Conservation (phyloP, 2,329 filamentous ascomycete species). For the Chaetomiaceae sp. region DNA sequence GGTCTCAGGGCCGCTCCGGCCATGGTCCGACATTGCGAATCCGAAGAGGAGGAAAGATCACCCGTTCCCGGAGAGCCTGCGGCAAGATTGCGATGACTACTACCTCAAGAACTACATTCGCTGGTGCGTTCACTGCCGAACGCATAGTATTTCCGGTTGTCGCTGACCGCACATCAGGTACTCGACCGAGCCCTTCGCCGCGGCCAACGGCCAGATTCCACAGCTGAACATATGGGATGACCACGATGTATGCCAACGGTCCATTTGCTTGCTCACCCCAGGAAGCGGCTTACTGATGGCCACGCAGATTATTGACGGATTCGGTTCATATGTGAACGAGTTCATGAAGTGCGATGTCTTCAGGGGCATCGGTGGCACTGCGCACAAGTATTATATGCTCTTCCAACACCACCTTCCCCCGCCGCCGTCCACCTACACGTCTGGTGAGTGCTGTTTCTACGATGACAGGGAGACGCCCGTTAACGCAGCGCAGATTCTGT, state of each 20-base stretch:
- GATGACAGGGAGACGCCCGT: background rate
- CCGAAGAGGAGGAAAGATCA: constrained; percentile 73
- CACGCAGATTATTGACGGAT: constrained; percentile 76
- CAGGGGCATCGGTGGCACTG: constrained; percentile 81
- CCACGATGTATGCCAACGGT: constrained; percentile 67
- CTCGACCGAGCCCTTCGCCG: constrained; percentile 72
- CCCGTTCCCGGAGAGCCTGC: constrained; percentile 71
- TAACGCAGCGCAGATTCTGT: constrained; percentile 17
- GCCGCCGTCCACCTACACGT: constrained; percentile 78
- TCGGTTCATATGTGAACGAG: constrained; percentile 85
- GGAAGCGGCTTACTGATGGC: constrained; percentile 35
- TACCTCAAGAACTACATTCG: constrained; percentile 85
- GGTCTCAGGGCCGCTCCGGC: constrained; percentile 71
- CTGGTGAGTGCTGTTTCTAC: constrained; percentile 41
- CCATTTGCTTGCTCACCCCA: too few relatives aligned
- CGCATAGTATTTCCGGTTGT: too few relatives aligned
- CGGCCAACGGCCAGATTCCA: constrained; percentile 84
- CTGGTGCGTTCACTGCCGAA: too few relatives aligned
- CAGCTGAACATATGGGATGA: constrained; percentile 99
- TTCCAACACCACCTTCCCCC: constrained; percentile 94
- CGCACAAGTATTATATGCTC: constrained; percentile 96
- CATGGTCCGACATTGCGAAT: constrained; percentile 79
- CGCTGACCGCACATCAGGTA: constrained; percentile 40
- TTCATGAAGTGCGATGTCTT: constrained; percentile 88
- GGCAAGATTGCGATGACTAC: constrained; percentile 79